phyloP scores from a whole-genome alignment of 345 rosid genomes.

The Cardamine occulta region DNA sequence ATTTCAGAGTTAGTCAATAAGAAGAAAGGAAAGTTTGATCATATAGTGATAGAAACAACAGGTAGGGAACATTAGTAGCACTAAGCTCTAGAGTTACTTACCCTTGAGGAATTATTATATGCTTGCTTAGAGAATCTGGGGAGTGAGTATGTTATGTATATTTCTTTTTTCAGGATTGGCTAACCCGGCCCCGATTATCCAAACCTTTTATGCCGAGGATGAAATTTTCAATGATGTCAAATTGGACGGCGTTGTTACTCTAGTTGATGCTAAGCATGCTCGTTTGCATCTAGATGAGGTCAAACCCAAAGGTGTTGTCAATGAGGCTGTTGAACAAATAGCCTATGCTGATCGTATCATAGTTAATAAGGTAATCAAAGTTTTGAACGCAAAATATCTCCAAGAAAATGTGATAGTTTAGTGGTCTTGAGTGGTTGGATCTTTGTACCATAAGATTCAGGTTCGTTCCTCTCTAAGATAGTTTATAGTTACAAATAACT shows the following conservation, averaged over 20 bases:
- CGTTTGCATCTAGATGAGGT: conserved; percentile 79
- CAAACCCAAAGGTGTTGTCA: conserved; percentile 88
- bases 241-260: conserved; percentile 91
- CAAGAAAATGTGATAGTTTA: not conserved
- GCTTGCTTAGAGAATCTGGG: not conserved
- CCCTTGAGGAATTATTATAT: not conserved
- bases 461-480: not conserved
- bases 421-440: not conserved
- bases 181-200: conserved; percentile 97
- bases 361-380: conserved; percentile 71
- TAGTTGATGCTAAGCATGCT: conserved; percentile 97
- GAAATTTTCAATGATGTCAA: conserved; percentile 81
- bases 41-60: conserved; percentile 92
- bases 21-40: conserved; percentile 89
- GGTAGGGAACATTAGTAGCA: conserved; percentile 47
- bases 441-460: conserved; percentile 4
- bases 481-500: not conserved
- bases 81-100: not conserved
- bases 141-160: not conserved
- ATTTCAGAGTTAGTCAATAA: conserved; percentile 72
- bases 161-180: conserved; percentile 70
- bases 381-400: not conserved
- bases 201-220: conserved; percentile 95
- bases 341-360: conserved; percentile 95
- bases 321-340: conserved; percentile 97